These are phyloP conservation scores for Carex parvula DNA, from an alignment of 176 grass and related monocot species.

Conservation along the genomic window DNA sequence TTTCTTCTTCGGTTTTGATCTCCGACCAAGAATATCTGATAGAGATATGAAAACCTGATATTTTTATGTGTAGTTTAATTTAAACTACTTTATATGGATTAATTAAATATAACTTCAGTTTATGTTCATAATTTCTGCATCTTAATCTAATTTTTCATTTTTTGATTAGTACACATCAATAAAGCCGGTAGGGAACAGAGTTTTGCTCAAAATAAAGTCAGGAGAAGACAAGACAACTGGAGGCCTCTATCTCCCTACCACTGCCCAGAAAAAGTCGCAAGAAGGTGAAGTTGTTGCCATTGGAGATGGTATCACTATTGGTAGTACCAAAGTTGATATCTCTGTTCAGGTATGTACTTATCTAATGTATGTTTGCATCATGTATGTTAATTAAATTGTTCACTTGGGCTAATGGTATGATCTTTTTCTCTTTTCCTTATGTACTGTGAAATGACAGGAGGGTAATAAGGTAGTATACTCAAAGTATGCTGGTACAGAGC, in stretches of 20 bases:
- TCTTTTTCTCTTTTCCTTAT: not conserved
- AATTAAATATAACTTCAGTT: not conserved
- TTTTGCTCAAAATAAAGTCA: constrained; percentile 77
- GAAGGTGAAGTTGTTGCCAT: constrained; percentile 67
- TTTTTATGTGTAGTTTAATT: not conserved
- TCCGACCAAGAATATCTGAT: not conserved
- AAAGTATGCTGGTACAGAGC: constrained; percentile 80
- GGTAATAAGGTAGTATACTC: constrained; percentile 76
- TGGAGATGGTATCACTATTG: constrained; percentile 63
- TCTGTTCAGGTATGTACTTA: constrained; percentile 50
- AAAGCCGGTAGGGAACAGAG: constrained; percentile 70
- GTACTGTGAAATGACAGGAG: constrained; percentile 30
- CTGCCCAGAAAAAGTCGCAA: constrained; percentile 60
- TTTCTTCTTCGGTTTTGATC: not conserved
- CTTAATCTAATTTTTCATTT: constrained; percentile 11
- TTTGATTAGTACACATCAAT: constrained; percentile 58
- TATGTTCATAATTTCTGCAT: constrained; percentile 9
- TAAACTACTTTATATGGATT: not conserved
- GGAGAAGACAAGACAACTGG: constrained; percentile 67
- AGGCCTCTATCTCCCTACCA: constrained; percentile 65
- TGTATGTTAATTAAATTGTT: not conserved
- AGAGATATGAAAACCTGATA: not conserved
- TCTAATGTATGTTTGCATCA: not conserved
- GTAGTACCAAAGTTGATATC: constrained; percentile 53
- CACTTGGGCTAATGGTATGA: not conserved